These are phyloP conservation scores for Colletotrichum caudatum DNA, from an alignment of 2,329 filamentous ascomycete species.

Conservation along the genomic window DNA sequence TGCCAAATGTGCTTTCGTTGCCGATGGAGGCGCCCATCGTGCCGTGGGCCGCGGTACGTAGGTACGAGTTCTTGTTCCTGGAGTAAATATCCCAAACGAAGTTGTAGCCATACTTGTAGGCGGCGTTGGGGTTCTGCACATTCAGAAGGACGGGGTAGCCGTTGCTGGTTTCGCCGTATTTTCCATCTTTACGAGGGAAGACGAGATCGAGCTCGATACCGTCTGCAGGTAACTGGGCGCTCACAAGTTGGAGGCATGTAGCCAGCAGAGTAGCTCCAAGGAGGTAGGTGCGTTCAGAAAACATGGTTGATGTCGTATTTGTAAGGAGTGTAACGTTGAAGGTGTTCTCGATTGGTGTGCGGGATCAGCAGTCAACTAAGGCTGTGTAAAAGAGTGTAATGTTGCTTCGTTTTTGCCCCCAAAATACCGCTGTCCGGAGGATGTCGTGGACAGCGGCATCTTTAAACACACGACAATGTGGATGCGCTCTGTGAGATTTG, in stretches of 20 bases:
- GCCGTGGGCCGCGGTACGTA: slow-evolving; percentile 39
- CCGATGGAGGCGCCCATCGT: slow-evolving; percentile 29
- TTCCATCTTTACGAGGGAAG: slow-evolving; percentile 38
- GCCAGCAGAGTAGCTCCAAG: slow-evolving; percentile 30
- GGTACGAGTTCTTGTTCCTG: slow-evolving; percentile 34
- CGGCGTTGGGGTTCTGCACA: slow-evolving; percentile 38
- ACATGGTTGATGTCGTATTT: slow-evolving; percentile 15
- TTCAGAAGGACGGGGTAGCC: slow-evolving; percentile 40
- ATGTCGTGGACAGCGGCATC: slow-evolving; percentile 27
- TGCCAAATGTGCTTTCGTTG: slow-evolving; percentile 35
- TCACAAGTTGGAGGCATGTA: slow-evolving; percentile 17
- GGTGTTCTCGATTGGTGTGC: slow-evolving; percentile 19
- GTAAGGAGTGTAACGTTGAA: slow-evolving; percentile 18
- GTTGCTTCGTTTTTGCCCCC: slow-evolving; percentile 12
- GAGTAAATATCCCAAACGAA: slow-evolving; percentile 41
- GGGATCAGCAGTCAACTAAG: slow-evolving; percentile 22
- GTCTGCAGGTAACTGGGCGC: slow-evolving; percentile 38
- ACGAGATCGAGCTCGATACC: slow-evolving; percentile 40
- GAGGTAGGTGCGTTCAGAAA: slow-evolving; percentile 27
- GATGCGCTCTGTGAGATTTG: neutral
- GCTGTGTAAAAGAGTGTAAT: slow-evolving; percentile 11
- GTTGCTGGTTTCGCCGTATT: slow-evolving; percentile 34
- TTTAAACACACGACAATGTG: slow-evolving; percentile 18
- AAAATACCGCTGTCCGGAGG: slow-evolving; percentile 8
- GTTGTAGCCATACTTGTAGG: slow-evolving; percentile 40